These are phyloP conservation scores for Dicorynia guianensis DNA, from an alignment of 306 rosid genomes.

Conservation along the genomic window DNA sequence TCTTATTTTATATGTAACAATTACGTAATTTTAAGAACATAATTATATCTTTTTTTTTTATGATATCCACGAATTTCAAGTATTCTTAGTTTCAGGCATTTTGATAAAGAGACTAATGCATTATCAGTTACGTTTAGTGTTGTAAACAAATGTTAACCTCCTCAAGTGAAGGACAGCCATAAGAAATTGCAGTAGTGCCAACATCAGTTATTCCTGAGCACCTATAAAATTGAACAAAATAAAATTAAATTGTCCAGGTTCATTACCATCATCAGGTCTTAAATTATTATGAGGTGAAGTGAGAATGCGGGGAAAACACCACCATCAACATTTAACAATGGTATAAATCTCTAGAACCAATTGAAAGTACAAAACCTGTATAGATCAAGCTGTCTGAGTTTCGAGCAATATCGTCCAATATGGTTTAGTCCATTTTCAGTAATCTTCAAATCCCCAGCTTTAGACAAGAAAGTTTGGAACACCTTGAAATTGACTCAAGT, in stretches of 20 bases:
- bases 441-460: slow-evolving; percentile 61
- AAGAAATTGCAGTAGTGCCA: slow-evolving; percentile 62
- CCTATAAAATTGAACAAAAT: slow-evolving; percentile 45
- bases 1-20: too few relatives aligned
- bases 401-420: slow-evolving; percentile 55
- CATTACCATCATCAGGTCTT: too few relatives aligned
- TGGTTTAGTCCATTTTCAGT: slow-evolving; percentile 63
- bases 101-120: slow-evolving; percentile 62
- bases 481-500: slow-evolving; percentile 59
- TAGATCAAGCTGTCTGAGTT: slow-evolving; percentile 62
- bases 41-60: too few relatives aligned
- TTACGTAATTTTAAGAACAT: too few relatives aligned
- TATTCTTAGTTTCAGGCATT: slow-evolving; percentile 55
- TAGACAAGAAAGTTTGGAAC: slow-evolving; percentile 59
- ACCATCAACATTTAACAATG: slow-evolving; percentile 1
- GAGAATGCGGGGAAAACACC: background rate
- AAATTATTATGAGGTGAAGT: background rate
- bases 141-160: slow-evolving; percentile 68
- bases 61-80: slow-evolving; percentile 74
- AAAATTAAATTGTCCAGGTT: background rate
- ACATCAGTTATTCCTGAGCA: slow-evolving; percentile 60
- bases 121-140: slow-evolving; percentile 60
- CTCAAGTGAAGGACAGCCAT: slow-evolving; percentile 68
- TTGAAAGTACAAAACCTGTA: slow-evolving; percentile 59
- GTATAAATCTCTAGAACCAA: slow-evolving; percentile 29